These are phyloP conservation scores for Daedalea quercina DNA, from an alignment of 768 basidiomycete genomes.

Conservation along the genomic window DNA sequence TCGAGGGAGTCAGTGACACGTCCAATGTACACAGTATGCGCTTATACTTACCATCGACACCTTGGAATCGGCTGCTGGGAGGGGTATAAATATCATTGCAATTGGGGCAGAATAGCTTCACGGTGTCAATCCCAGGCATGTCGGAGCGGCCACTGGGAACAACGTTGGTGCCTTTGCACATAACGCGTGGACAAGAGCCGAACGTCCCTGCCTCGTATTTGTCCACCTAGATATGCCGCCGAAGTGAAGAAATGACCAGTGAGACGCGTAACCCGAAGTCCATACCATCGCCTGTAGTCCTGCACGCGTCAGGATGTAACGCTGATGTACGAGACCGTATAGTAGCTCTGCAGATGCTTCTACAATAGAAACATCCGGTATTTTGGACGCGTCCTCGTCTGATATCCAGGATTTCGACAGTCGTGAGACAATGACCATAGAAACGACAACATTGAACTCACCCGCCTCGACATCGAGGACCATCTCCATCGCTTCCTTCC, in stretches of 20 bases:
- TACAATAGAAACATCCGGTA: conserved; percentile 97
- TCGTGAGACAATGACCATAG: neutral
- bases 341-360: conserved; percentile 96
- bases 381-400: conserved; percentile 93
- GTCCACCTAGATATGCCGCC: conserved; percentile 55
- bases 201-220: conserved; percentile 92
- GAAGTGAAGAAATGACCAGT: conserved; percentile 8
- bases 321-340: conserved; percentile 96
- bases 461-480: conserved; percentile 98
- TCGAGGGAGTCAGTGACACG: neutral
- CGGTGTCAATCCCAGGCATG: conserved; percentile 92
- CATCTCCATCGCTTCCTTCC: conserved; percentile 99
- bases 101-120: conserved; percentile 96
- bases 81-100: conserved; percentile 97
- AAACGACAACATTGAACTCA: conserved; percentile 31
- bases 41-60: conserved; percentile 76
- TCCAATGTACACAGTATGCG: neutral
- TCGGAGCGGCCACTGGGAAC: conserved; percentile 95
- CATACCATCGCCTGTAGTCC: conserved; percentile 92
- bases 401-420: conserved; percentile 14
- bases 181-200: conserved; percentile 93
- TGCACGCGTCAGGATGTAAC: conserved; percentile 91
- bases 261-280: conserved; percentile 9
- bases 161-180: conserved; percentile 82
- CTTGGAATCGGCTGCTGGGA: conserved; percentile 91